Base-by-base conservation (phyloP, 108 stramenopile genomes). In the Phaeodactylum tricornutum region DNA sequence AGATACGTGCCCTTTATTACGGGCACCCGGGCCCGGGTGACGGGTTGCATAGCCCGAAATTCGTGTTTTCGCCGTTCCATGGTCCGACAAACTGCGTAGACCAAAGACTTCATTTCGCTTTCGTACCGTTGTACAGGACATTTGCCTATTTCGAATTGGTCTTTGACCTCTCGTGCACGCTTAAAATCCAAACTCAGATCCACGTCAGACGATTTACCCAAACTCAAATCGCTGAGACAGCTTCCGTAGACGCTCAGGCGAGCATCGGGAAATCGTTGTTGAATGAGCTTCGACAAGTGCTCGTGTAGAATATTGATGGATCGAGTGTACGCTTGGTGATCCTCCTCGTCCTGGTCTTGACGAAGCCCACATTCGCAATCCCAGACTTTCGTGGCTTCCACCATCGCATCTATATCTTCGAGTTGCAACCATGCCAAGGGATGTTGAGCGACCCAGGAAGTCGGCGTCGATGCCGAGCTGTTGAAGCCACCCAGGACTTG, bases 141-240 rank as follows among this genome's bases (percentile, higher is more conserved):
- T 3, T 43, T n/a, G 9, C 79, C 86, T 0, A 46, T 40, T 11
- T 71, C 64, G 55, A 79, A 81, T 4, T 50, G 30, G 26, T 62
- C 40, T 35, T 79, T 64, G n/a, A 69, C 21, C 25, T 22, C n/a
- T 21, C 59, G 46, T 19, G 67, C 43, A 40, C 51, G 50, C 15
- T 75, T 75, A 4, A 82, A 53, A 32, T 75, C 56, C 20, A 88
- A 42, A 9, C 66, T 69, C 7, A 84, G 34, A 40, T 88, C 86
- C 1, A 88, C 86, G 58, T 88, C 86, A 32, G 80, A 72, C 21
- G 57, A 64, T n/a, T 71, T 62, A 7, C 76, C 76, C 29, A 81
- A 41, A 11, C 79, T 66, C 34, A 86, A 66, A 28, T 80, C 77
- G 0, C 72, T 72, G 22, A 81, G 41, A 38, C 81, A 84, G 46